Evolutionary conservation across 192 early-diverging fungal species (phyloP).

Genomic region (Coemansia sp.): DNA sequence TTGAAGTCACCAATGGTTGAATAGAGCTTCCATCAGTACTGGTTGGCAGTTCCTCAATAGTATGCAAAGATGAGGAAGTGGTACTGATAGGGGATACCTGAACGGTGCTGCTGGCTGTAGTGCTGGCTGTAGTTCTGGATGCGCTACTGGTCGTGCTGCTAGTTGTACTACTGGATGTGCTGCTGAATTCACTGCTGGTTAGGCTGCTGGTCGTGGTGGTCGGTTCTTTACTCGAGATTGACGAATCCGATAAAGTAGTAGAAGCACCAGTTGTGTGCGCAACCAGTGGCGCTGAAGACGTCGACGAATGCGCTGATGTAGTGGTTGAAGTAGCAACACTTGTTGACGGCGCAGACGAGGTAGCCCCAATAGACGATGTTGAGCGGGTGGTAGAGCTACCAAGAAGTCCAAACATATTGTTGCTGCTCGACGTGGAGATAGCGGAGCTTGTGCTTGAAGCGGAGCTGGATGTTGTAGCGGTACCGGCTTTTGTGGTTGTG

Average conservation of each 20-base stretch:
- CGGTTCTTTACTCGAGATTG: neutral
- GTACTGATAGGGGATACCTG: neutral
- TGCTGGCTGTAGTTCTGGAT: neutral
- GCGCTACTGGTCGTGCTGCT: neutral
- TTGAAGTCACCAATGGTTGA: neutral
- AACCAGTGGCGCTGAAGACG: neutral
- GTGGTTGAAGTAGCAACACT: neutral
- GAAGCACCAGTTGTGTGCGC: neutral
- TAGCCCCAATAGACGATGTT: neutral
- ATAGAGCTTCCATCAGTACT: neutral
- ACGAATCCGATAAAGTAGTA: neutral
- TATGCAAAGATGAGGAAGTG: neutral
- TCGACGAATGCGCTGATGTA: neutral
- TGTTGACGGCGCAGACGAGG: constrained; percentile 1
- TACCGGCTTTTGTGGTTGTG: neutral
- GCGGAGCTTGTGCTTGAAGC: neutral
- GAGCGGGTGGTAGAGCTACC: neutral
- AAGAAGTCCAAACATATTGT: neutral
- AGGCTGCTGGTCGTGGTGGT: no score
- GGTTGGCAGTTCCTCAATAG: neutral
- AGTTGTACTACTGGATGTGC: neutral
- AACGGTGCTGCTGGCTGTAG: neutral
- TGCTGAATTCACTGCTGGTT: no score
- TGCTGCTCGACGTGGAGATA: neutral
- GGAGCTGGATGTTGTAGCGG: neutral